Percentiles rank a stretch among this genome's conserved stretches.
Conservation (phyloP, 164 flowering plant species). For the Vitis rotundifolia region DNA sequence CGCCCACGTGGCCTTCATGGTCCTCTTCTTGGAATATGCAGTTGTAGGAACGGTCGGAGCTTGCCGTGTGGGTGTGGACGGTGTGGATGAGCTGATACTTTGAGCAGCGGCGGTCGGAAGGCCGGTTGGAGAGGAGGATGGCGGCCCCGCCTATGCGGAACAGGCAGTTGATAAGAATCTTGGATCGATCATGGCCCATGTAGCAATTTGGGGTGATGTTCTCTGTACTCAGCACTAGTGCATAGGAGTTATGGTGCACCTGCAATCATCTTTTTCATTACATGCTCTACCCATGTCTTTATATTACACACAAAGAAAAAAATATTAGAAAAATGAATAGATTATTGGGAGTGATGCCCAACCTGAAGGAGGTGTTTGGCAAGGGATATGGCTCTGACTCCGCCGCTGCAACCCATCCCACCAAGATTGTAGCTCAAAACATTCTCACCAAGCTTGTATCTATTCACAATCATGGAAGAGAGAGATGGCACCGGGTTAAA, state of each 20-base stretch:
- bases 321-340: not conserved
- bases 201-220: constrained; percentile 25
- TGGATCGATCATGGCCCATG: constrained; percentile 29
- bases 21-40: constrained; percentile 43
- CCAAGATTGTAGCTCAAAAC: constrained; percentile 29
- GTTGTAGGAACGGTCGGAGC: constrained; percentile 26
- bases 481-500: constrained; percentile 36
- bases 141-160: constrained; percentile 47
- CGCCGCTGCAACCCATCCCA: constrained; percentile 55
- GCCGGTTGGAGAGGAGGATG: constrained; percentile 40
- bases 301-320: not conserved
- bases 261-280: constrained; percentile 1
- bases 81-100: constrained; percentile 41
- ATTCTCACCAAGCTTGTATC: constrained; percentile 30
- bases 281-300: not conserved
- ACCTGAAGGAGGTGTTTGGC: constrained; percentile 48
- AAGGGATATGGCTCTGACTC: constrained; percentile 30
- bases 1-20: constrained; percentile 21
- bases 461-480: constrained; percentile 36
- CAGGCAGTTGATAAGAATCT: constrained; percentile 22
- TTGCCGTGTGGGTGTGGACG: constrained; percentile 31
- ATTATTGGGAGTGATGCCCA: not conserved
- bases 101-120: constrained; percentile 23
- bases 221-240: constrained; percentile 40
- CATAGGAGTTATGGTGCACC: constrained; percentile 36